Percentiles rank a stretch among this genome's conserved stretches.
Conservation (phyloP, 2,329 filamentous ascomycete genomes). For the Aspergillus flavus region DNA sequence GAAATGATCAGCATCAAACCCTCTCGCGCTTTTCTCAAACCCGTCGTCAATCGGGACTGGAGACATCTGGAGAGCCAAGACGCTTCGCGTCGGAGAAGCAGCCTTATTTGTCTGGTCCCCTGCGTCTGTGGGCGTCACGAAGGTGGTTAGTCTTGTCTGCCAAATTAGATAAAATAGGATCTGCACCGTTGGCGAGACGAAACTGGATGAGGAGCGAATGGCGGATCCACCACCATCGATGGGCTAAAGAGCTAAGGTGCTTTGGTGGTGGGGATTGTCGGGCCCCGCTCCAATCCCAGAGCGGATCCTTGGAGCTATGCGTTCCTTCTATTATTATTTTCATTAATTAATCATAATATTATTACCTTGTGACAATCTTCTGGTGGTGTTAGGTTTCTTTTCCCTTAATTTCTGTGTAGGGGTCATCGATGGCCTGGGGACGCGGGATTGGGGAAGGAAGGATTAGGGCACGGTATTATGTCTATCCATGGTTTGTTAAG, state of each 20-base stretch:
- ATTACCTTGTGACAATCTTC: not conserved
- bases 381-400: not conserved
- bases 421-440: not conserved
- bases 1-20: not conserved
- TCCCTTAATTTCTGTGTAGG: not conserved
- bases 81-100: slow-evolving; percentile 8
- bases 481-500: not conserved
- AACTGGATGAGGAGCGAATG: slow-evolving; percentile 11
- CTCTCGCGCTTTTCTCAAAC: not conserved
- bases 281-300: slow-evolving; percentile 7
- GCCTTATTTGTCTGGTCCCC: slow-evolving; percentile 8
- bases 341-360: not conserved
- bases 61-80: slow-evolving; percentile 1
- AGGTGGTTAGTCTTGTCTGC: slow-evolving; percentile 1
- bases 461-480: not conserved
- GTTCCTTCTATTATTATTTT: not conserved
- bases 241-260: slow-evolving; percentile 8
- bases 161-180: slow-evolving; percentile 10
- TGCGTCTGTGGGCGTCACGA: not conserved
- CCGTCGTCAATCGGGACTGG: not conserved
- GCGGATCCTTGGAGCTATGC: slow-evolving; percentile 1
- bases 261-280: slow-evolving; percentile 5
- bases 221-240: slow-evolving; percentile 15
- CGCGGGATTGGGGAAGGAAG: not conserved
- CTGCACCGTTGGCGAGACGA: slow-evolving; percentile 17